phyloP scores from a whole-genome alignment of 345 rosid species.

The Arabis hirsuta region DNA sequence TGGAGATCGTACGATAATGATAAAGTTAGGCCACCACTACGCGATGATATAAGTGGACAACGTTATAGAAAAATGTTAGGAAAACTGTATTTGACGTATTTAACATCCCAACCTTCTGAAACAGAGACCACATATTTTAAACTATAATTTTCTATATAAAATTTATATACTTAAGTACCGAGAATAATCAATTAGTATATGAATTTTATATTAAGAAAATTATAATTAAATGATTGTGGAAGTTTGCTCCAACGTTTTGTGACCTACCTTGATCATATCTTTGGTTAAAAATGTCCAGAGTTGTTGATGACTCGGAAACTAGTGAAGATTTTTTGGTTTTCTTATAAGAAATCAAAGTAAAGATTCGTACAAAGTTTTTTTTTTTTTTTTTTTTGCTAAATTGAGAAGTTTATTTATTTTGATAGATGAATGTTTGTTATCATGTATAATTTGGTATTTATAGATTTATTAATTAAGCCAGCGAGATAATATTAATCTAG shows the following conservation, averaged over 20 bases:
- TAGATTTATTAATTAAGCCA: not conserved
- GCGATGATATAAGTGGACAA: slow-evolving; percentile 39
- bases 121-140: slow-evolving; percentile 21
- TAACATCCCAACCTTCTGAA: slow-evolving; percentile 24
- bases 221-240: not conserved
- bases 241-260: slow-evolving; percentile 32
- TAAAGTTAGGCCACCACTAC: slow-evolving; percentile 45
- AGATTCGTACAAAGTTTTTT: slow-evolving; percentile 13
- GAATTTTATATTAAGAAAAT: no score
- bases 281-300: slow-evolving; percentile 26
- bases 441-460: slow-evolving; percentile 15
- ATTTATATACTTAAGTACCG: not conserved
- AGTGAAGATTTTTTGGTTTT: slow-evolving; percentile 4
- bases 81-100: slow-evolving; percentile 4
- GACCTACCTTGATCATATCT: slow-evolving; percentile 10
- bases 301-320: slow-evolving; percentile 40
- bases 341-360: not conserved
- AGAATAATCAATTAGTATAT: not conserved
- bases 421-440: slow-evolving; percentile 27
- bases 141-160: not conserved
- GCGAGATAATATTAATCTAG: slow-evolving; percentile 15
- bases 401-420: slow-evolving; percentile 21
- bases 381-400: no score
- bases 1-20: slow-evolving; percentile 33
- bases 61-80: slow-evolving; percentile 4